Percentiles rank a stretch among this genome's conserved stretches.
Evolutionary conservation across 169 alveolate genomes (phyloP).

Genomic region (Plasmodium ovale): DNA sequence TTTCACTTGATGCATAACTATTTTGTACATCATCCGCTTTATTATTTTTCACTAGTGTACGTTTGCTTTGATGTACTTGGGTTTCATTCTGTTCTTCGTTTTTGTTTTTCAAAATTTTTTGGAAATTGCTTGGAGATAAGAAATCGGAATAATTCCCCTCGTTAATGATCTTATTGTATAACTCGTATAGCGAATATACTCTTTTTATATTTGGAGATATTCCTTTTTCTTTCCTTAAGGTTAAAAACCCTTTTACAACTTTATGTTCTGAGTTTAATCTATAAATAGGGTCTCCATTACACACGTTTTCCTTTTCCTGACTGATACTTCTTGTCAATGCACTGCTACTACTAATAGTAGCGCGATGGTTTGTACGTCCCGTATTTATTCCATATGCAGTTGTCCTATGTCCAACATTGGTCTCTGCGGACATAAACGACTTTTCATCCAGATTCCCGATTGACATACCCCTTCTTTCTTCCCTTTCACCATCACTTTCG

Average conservation of each 20-base stretch:
- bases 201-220: constrained; percentile 62
- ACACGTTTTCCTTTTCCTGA: constrained; percentile 28
- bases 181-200: constrained; percentile 34
- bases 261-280: constrained; percentile 2
- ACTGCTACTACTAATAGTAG: too few relatives aligned
- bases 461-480: not conserved
- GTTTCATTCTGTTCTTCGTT: constrained; percentile 8
- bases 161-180: constrained; percentile 52
- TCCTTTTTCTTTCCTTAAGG: constrained; percentile 52
- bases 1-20: too few relatives aligned
- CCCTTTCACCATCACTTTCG: constrained; percentile 12
- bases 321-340: too few relatives aligned
- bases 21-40: too few relatives aligned
- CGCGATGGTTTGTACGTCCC: too few relatives aligned
- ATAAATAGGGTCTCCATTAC: not conserved
- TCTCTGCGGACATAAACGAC: too few relatives aligned
- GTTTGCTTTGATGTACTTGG: not conserved
- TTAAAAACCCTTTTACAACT: constrained; percentile 38
- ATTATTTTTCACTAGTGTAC: not conserved
- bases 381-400: too few relatives aligned
- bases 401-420: too few relatives aligned
- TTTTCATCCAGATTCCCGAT: too few relatives aligned
- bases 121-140: constrained; percentile 9
- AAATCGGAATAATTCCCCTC: constrained; percentile 46
- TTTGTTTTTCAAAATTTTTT: constrained; percentile 5